Evolutionary conservation across 2,329 filamentous ascomycete species (phyloP).

Genomic region (Colletotrichum sp.): DNA sequence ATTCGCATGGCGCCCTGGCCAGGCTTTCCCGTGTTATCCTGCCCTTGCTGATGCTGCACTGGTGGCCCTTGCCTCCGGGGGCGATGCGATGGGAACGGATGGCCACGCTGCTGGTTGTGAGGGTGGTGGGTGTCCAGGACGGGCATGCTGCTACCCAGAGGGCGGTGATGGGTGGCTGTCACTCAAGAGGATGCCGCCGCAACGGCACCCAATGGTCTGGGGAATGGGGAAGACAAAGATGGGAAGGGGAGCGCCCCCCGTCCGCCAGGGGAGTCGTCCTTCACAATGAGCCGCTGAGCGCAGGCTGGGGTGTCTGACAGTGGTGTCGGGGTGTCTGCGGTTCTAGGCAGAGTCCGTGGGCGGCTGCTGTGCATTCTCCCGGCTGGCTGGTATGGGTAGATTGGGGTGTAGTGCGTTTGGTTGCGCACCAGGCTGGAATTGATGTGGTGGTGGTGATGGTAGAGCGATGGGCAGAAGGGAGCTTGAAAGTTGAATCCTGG

Average conservation of each 20-base stretch:
- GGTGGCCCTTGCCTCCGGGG: not conserved
- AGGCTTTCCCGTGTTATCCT: not conserved
- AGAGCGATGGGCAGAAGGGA: not conserved
- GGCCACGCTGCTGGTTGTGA: not conserved
- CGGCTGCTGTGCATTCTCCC: not conserved
- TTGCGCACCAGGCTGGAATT: not conserved
- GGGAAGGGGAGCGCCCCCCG: not conserved
- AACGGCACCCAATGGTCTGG: slow-evolving; percentile 6
- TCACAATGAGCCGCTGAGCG: not conserved
- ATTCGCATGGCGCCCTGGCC: not conserved
- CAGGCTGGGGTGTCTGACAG: not conserved
- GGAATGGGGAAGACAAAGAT: not conserved
- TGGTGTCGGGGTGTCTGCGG: not conserved
- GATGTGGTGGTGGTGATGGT: not conserved
- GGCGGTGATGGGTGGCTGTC: slow-evolving; percentile 7
- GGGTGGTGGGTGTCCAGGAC: slow-evolving; percentile 1
- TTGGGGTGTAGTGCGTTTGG: not conserved
- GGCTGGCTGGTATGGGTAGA: not conserved
- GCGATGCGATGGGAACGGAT: not conserved
- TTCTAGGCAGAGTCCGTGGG: not conserved
- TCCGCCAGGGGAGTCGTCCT: not conserved
- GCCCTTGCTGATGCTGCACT: not conserved
- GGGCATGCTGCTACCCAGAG: not conserved
- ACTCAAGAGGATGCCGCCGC: slow-evolving; percentile 1
- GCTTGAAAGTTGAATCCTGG: not conserved